Conservation (phyloP, 2,329 filamentous ascomycete species). For the Hymenotorrendiella dingleyae region DNA sequence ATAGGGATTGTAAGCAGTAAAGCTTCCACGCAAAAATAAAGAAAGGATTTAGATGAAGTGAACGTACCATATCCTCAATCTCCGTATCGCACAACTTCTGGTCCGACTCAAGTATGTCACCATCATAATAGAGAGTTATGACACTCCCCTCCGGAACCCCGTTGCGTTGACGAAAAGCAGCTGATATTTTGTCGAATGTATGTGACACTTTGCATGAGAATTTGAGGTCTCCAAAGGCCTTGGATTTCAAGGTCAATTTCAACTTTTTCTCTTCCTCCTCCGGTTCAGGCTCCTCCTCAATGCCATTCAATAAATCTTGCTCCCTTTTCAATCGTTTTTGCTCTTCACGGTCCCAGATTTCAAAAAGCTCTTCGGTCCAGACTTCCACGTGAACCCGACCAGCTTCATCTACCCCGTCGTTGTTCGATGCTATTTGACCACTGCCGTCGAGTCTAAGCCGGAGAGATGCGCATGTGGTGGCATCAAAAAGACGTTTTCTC, state of each 20-base stretch:
- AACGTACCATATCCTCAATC: slow-evolving; percentile 67
- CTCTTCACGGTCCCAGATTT: slow-evolving; percentile 26
- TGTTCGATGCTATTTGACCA: slow-evolving; percentile 23
- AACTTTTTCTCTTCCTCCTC: slow-evolving; percentile 34
- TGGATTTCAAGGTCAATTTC: slow-evolving; percentile 49
- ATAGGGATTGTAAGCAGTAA: too few relatives aligned
- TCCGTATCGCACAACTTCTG: slow-evolving; percentile 60
- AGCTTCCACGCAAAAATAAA: too few relatives aligned
- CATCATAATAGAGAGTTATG: slow-evolving; percentile 67
- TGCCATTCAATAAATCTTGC: slow-evolving; percentile 11
- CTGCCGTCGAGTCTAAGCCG: slow-evolving; percentile 47
- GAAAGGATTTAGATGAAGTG: too few relatives aligned
- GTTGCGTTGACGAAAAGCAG: slow-evolving; percentile 52
- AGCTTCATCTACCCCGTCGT: slow-evolving; percentile 41
- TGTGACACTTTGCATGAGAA: slow-evolving; percentile 50
- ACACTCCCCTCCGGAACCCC: slow-evolving; percentile 44
- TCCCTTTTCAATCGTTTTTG: slow-evolving; percentile 8
- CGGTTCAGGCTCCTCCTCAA: slow-evolving; percentile 19
- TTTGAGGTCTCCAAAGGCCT: slow-evolving; percentile 43
- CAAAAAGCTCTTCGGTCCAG: slow-evolving; percentile 62
- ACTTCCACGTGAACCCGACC: slow-evolving; percentile 68
- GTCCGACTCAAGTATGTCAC: slow-evolving; percentile 60
- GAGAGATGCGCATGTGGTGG: slow-evolving; percentile 66
- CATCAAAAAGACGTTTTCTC: slow-evolving; percentile 63
- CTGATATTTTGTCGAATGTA: slow-evolving; percentile 55